Percentiles rank a stretch among this genome's conserved stretches.
Conservation (phyloP, 176 grass and related monocot species). For the Aegilops speltoides region DNA sequence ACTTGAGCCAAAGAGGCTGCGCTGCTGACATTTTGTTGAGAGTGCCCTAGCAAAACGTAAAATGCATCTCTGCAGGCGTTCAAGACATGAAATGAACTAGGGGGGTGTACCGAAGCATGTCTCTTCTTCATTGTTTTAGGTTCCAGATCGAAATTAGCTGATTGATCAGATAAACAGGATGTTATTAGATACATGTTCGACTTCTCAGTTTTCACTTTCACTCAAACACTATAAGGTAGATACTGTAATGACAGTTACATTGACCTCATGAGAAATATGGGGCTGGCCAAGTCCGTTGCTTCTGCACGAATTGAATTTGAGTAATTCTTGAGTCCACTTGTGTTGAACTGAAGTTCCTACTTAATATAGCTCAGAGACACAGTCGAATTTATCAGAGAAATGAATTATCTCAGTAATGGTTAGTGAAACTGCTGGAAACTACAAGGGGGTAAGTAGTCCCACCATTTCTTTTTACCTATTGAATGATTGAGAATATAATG, state of each 20-base stretch:
- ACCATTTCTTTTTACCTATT: background rate
- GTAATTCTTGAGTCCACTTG: too few relatives aligned
- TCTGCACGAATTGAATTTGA: too few relatives aligned
- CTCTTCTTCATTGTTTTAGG: background rate
- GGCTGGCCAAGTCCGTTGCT: too few relatives aligned
- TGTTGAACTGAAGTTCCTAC: too few relatives aligned
- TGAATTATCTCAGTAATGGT: too few relatives aligned
- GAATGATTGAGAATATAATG: background rate
- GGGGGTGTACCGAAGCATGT: background rate
- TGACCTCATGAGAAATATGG: too few relatives aligned
- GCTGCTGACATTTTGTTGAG: background rate
- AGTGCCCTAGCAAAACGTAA: background rate
- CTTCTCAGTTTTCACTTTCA: background rate
- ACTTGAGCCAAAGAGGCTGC: constrained; percentile 1
- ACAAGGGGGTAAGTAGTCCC: too few relatives aligned
- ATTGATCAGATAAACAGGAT: background rate
- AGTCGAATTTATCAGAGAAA: too few relatives aligned
- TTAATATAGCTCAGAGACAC: too few relatives aligned
- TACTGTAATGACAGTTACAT: too few relatives aligned
- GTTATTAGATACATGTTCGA: background rate
- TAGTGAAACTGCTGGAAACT: too few relatives aligned
- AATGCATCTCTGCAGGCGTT: background rate
- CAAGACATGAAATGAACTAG: background rate
- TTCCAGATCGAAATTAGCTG: background rate
- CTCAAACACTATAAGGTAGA: too few relatives aligned